Evolutionary conservation across 148 eudicot species (phyloP), one percentile per base, ranked within the genome.

Genomic region (Rhododendron kiyosumense): DNA sequence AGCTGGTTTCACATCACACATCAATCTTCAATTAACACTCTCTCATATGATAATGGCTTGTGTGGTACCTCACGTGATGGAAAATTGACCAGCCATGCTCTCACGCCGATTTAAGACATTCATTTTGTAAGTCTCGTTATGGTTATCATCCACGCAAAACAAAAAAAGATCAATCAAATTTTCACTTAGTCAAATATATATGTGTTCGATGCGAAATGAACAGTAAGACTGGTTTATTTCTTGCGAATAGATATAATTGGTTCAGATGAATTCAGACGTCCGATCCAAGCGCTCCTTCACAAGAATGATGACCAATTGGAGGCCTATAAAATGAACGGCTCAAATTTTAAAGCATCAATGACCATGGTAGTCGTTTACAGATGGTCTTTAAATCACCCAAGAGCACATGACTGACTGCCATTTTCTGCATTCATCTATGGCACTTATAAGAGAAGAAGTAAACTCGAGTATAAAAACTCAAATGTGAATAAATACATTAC

Each of bases 401-500:
- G 18, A 52, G 57, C 57, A 14, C 17, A 52, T 52, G 57, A 52
- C 2, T 67, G 74, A 41, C 45, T 41, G 45, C 74, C 74, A 67
- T 26, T 67, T 67, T 67, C 74, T 67, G 45, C 78, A 32, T 74
- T 74, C 45, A 32, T 17, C 24, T 2, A 34, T 34, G 78, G 78
- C n/a, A 74, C 78, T 74, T 34, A 10, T 30, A 71, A 71, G 12
- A 71, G 15, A 71, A 28, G 2, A 30, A 11, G 38, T 26, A 28
- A n/a, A 8, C 30, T 24, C 2, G 30, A 26, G 76, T 26, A 3
- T 32, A 75, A 32, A 41, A 67, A 74, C 38, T 74, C 45, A 51
- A 32, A 51, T 74, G 75, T 30, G 46, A 48, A 84, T 84, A 73
- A 57, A 74, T 74, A 74, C 54, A 61, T 65, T 86, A 83, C 78